Base-by-base conservation (phyloP, 2,329 filamentous ascomycete genomes). In the Fusarium phyllophilum region DNA sequence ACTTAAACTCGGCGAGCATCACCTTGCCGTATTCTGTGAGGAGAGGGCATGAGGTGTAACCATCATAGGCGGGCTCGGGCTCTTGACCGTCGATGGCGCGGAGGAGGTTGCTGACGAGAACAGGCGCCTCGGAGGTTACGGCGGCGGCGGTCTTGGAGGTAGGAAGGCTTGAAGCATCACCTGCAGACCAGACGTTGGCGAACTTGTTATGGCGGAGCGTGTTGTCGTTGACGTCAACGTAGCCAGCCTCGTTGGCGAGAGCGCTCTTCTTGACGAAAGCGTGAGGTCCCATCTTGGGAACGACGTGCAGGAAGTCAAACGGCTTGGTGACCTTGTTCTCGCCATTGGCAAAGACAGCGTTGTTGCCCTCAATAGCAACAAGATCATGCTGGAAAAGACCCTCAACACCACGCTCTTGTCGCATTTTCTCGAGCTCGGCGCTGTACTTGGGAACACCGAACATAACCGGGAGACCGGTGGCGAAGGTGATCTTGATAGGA, bases 1-100 rank as follows among this genome's bases (percentile, higher is more conserved):
- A 92, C 82, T 89, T 91, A 83, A 92, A 92, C 79, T 92, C 90
- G 0, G 89, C 89, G 14, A 92, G 86, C 26, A 92, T 82, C 4
- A 92, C 88, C 82, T 91, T 91, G 66, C 88, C 88, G 70, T 91
- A 89, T 73, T 90, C 84, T 4, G 86, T 89, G 66, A 85, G 49
- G 5, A 89, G 82, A 10, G 87, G 88, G 75, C 87, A 89, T 1
- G 87, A 89, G 9, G 87, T 88, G 79, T 89, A 89, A 6, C 87
- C 87, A 68, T 89, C 87, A 63, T 89, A 89, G 3, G 71, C 73
- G 1, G 82, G 82, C 26, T 86, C 81, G 1, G 82, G 79, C 15
- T 83, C 78, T 74, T 86, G 84, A 39, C 86, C 86, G 22, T 88
- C 84, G 57, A 87, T 76, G 1, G 82, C 73, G 18, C 78, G 79